Evolutionary conservation across 83 land plant species (phyloP), one percentile per base, ranked within the genome.

Genomic region (Picea abies): DNA sequence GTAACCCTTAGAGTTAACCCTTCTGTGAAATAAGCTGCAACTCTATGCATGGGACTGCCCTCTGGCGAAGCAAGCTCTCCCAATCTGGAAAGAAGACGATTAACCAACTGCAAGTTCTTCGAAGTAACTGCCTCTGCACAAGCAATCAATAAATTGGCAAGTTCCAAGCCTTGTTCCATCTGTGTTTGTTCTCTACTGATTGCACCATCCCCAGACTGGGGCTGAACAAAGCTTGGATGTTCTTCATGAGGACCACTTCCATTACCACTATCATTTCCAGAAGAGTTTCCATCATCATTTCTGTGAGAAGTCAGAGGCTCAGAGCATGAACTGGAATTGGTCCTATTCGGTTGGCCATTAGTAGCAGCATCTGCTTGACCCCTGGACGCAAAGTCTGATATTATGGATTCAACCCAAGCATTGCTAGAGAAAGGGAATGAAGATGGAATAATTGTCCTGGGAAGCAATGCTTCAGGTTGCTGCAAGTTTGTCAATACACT

Each of bases 1-100:
- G 89, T 72, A 3, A 82, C 90, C 20, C 94, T 84, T 14, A 93
- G 70, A 17, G 92, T 90, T 17, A 94, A 77, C 11, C 89, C 96
- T 82, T 92, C 96, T 60, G 93, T 85, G 86, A 88, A 94, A 81
- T 92, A 95, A 32, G 98, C 96, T 2, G 83, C 86, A 4, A 95
- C 79, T 6, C 96, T 85, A 26, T 87, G 88, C 29, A 93, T 79
- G 10, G 95, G 79, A 66, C 89, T 79, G 26, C 95, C 94, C 19
- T 78, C 81, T 5, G 94, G 97, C 32, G 95, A 91, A 69, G 95
- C 93, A 35, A 86, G 86, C 77, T 87, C 90, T 5, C 97, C 97
- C 12, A 95, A 77, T 63, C 86, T 83, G 17, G 92, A 85, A 29
- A 95, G 60, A 66, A 78, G 83, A 60, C 84, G 89, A 82, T 78